These are phyloP conservation scores for Chrysopogon serrulatus DNA, from an alignment of 176 grass and related monocot species.

Conservation along the genomic window DNA sequence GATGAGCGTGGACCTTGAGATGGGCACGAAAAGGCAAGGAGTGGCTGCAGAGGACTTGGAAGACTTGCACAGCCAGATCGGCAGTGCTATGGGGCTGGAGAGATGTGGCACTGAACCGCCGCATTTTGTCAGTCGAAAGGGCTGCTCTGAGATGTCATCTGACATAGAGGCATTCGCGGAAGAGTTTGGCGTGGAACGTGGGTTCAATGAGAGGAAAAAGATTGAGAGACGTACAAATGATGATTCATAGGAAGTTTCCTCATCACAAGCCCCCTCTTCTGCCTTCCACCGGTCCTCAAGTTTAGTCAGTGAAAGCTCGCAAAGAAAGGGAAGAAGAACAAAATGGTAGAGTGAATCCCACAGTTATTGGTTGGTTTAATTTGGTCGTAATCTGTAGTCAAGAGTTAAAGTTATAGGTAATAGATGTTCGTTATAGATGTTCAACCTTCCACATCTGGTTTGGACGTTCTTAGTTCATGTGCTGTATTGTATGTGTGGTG, in stretches of 20 bases:
- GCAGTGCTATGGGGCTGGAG: conserved; percentile 48
- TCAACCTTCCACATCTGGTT: neutral
- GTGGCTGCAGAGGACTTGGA: conserved; percentile 62
- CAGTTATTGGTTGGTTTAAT: neutral
- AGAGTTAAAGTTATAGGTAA: neutral
- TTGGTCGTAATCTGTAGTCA: neutral
- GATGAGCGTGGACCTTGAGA: conserved; percentile 72
- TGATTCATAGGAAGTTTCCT: neutral
- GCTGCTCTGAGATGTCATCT: conserved; percentile 57
- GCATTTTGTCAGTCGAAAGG: conserved; percentile 42
- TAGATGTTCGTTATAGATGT: conserved; percentile 1
- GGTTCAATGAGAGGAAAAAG: conserved; percentile 41
- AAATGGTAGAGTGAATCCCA: conserved; percentile 12
- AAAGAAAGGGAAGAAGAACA: neutral
- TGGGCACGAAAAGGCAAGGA: conserved; percentile 43
- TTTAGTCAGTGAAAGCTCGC: neutral
- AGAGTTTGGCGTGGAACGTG: conserved; percentile 61
- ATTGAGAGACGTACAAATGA: conserved; percentile 22
- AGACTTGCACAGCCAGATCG: conserved; percentile 68
- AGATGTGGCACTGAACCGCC: conserved; percentile 57
- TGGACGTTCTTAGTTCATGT: neutral
- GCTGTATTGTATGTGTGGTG: neutral
- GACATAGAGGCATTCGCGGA: conserved; percentile 66
- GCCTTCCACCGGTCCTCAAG: neutral
- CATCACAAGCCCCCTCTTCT: neutral